phyloP scores from a whole-genome alignment of 2,329 filamentous ascomycete species.

The Magnaporthales sp. region DNA sequence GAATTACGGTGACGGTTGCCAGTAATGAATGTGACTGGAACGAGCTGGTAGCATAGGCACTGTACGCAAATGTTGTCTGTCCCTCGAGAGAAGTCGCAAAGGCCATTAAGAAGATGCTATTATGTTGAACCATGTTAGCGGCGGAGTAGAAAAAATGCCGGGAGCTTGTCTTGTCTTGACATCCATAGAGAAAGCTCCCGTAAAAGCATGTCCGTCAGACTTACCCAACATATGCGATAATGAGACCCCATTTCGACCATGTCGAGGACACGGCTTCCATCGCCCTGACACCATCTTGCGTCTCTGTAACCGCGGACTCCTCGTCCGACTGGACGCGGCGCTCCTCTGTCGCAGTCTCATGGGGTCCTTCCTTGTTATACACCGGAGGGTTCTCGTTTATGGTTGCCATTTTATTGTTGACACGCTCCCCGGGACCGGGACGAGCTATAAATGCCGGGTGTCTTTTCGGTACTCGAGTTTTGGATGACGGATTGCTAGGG shows the following conservation, averaged over 20 bases:
- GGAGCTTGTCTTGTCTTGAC: not conserved
- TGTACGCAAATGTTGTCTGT: constrained; percentile 51
- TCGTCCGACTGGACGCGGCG: not conserved
- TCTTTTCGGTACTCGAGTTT: not conserved
- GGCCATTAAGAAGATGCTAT: constrained; percentile 46
- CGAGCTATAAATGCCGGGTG: not conserved
- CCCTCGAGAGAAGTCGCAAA: constrained; percentile 59
- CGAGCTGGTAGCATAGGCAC: constrained; percentile 54
- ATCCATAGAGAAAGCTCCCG: too few species aligned
- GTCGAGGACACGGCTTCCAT: constrained; percentile 22
- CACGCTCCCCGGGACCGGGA: not conserved
- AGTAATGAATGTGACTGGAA: constrained; percentile 56
- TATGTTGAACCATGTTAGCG: constrained; percentile 11
- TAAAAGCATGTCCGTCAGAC: too few species aligned
- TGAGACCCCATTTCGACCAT: constrained; percentile 21
- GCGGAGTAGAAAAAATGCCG: constrained; percentile 4
- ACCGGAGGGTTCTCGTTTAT: not conserved
- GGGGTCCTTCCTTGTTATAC: not conserved
- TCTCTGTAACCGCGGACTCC: constrained; percentile 7
- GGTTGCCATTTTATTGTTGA: not conserved
- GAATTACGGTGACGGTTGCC: constrained; percentile 55
- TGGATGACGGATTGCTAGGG: not conserved
- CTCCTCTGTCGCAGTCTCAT: not conserved
- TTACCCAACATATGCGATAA: constrained; percentile 21
- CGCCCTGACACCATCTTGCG: constrained; percentile 21